Evolutionary conservation across 2,329 filamentous ascomycete species (phyloP), one percentile per base, ranked within the genome.

Genomic region (Neurospora sp.): DNA sequence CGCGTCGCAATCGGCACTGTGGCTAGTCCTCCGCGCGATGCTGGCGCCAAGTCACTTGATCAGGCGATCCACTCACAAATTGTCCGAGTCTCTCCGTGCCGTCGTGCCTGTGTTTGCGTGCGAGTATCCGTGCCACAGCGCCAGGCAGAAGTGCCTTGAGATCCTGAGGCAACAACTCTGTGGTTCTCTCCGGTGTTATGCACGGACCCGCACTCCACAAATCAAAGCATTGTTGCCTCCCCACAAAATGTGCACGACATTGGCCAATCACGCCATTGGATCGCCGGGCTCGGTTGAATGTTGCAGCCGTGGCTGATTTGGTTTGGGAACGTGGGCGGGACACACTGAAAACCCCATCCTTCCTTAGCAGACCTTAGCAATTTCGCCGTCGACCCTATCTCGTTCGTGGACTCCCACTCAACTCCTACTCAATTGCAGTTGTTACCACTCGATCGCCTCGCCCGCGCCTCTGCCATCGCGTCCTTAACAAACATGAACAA

Each of bases 401-500:
- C 28, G 70, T 66, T 69, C 68, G 38, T 71, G 40, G 69, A 68
- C 68, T 72, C 62, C 36, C 73, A 68, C 68, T 71, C 42, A 52
- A 43, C 68, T 71, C 38, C 38, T 40, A 62, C 4, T 28, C 52
- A 33, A 36, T 62, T 62, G 39, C 52, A 10, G 28, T 70, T 23
- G 67, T 69, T 70, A 58, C 66, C 68, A 68, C 43, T 68, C 66
- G 71, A 67, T 68, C 58, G 67, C 19, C 28, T 68, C 28, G 43
- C 39, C 36, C 52, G 38, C 70, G 67, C 70, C 67, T 17, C 62
- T 28, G 4, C 42, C 52, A 39, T 52, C 66, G 67, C 43, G 15
- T 71, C 66, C 19, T 15, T 39, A 19, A 39, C 69, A 75, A 82
- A 79, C 76, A 87, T 86, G 79, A 86, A 82, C 78, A 88, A 87